Evolutionary conservation across 2,329 filamentous ascomycete genomes (phyloP).

Genomic region (Biscogniauxia mediterranea): DNA sequence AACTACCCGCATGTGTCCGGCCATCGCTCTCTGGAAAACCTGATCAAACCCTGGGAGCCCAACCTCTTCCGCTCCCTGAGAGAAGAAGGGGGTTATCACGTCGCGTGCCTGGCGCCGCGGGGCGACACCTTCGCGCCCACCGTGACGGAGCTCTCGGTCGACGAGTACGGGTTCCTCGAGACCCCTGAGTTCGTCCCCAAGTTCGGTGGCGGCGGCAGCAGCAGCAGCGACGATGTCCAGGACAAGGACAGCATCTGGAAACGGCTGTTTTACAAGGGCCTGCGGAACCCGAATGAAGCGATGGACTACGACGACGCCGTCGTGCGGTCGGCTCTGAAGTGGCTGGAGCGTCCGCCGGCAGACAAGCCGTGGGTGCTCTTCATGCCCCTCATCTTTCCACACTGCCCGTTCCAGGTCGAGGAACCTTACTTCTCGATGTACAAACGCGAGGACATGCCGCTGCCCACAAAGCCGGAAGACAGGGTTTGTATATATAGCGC

Average conservation of each 20-base stretch:
- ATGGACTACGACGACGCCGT: constrained; percentile 25
- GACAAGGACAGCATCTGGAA: constrained; percentile 38
- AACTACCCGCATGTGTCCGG: constrained; percentile 42
- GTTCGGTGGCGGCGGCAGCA: too few relatives aligned
- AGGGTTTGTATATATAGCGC: background rate
- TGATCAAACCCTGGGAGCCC: constrained; percentile 39
- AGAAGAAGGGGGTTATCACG: constrained; percentile 42
- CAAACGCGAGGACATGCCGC: constrained; percentile 31
- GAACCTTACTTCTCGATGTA: constrained; percentile 50
- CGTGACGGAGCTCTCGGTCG: constrained; percentile 43
- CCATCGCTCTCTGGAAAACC: constrained; percentile 44
- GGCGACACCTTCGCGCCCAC: constrained; percentile 43
- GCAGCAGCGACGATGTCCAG: background rate
- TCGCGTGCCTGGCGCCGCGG: constrained; percentile 43
- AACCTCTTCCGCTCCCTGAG: constrained; percentile 45
- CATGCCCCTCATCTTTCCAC: constrained; percentile 43
- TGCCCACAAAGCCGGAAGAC: background rate
- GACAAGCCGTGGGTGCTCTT: constrained; percentile 43
- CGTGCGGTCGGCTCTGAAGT: too few relatives aligned
- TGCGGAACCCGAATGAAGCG: constrained; percentile 27
- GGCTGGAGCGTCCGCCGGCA: too few relatives aligned
- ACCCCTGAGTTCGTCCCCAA: constrained; percentile 35
- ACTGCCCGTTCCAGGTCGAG: constrained; percentile 48
- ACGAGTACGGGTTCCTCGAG: constrained; percentile 45
- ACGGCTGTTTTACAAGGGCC: constrained; percentile 41